Base-by-base conservation (phyloP, 768 basidiomycete species). In the Rossbeevera mucosa region DNA sequence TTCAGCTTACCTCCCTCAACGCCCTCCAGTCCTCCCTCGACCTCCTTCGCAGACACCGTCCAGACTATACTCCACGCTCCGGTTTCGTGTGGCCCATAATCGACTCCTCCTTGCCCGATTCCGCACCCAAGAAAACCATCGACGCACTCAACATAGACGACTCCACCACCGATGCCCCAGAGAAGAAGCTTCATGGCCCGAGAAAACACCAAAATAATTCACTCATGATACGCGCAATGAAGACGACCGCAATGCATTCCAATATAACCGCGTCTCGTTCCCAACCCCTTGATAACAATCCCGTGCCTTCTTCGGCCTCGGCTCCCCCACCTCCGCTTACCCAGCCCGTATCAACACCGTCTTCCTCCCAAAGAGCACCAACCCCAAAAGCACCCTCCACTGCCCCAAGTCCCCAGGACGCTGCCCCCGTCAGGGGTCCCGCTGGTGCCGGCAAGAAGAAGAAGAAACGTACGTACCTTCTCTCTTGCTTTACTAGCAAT, bases 31-130 rank as follows among this genome's bases (percentile, higher is more conserved):
- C 81, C 4, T 91, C 91, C 5, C 75, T 95, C 50, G 81, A 88
- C 58, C 78, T 79, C 48, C 72, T 94, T 59, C 84, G 86, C 50
- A 76, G 76, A 53, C 79, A 88, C 62, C 77, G 86, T 55, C 92
- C 92, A 13, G 83, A 86, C 53, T 92, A 88, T 68, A 89, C 88
- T 11, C 91, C 91, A 44, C 80, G 88, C 42, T 85, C 85, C 24
- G 89, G 88, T 6, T 90, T 91, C 63, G 78, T 85, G 1, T 94
- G 91, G 91, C 89, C 91, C 43, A 84, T 93, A 57, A 73, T 78
- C 48, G 86, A 86, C 57, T 66, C 82, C 3, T 72, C 80, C 22
- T 53, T 76, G 1, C 58, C 74, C 8, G 71, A 74, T 16, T 71
- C 76, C 30, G 56, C 69, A 21, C 59, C 53, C 41, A 81, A 83